Conservation (phyloP, 2,329 filamentous ascomycete genomes). For the Phialocephala sp. region DNA sequence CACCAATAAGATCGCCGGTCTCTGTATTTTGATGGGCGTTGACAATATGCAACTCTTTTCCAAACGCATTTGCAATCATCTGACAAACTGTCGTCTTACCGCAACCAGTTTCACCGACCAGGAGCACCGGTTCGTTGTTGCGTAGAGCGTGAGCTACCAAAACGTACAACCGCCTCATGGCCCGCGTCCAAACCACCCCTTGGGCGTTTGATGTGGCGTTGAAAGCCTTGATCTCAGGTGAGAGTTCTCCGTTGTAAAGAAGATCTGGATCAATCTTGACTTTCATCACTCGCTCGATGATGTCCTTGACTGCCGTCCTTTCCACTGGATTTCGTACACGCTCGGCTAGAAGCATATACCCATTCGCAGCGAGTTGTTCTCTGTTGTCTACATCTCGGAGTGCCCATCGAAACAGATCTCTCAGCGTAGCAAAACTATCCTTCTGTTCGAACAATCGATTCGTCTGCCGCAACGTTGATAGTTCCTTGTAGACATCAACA, state of each 20-base stretch:
- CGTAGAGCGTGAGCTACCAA: constrained; percentile 85
- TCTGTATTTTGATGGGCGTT: constrained; percentile 99
- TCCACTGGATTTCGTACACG: constrained; percentile 92
- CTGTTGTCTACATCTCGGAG: constrained; percentile 82
- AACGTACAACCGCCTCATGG: constrained; percentile 90
- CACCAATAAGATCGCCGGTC: constrained; percentile 95
- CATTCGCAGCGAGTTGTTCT: constrained; percentile 87
- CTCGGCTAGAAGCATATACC: constrained; percentile 95
- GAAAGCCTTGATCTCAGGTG: constrained; percentile 60
- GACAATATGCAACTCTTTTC: constrained; percentile 81
- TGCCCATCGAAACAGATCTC: constrained; percentile 97
- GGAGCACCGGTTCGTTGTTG: constrained; percentile 90
- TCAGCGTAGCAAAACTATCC: constrained; percentile 92
- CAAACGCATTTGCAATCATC: constrained; percentile 80
- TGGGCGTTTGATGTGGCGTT: constrained; percentile 56
- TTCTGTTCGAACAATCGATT: constrained; percentile 95
- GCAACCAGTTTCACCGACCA: constrained; percentile 96
- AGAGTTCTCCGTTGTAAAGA: constrained; percentile 70
- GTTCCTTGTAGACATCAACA: constrained; percentile 90
- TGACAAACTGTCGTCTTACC: constrained; percentile 98
- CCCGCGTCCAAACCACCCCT: constrained; percentile 89
- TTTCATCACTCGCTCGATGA: constrained; percentile 91
- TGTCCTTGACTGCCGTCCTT: constrained; percentile 78
- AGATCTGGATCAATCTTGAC: constrained; percentile 76
- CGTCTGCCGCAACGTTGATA: constrained; percentile 88